Percentiles rank a stretch among this genome's conserved stretches.
phyloP scores from a whole-genome alignment of 768 basidiomycete genomes.

The Scleroderma bovista region DNA sequence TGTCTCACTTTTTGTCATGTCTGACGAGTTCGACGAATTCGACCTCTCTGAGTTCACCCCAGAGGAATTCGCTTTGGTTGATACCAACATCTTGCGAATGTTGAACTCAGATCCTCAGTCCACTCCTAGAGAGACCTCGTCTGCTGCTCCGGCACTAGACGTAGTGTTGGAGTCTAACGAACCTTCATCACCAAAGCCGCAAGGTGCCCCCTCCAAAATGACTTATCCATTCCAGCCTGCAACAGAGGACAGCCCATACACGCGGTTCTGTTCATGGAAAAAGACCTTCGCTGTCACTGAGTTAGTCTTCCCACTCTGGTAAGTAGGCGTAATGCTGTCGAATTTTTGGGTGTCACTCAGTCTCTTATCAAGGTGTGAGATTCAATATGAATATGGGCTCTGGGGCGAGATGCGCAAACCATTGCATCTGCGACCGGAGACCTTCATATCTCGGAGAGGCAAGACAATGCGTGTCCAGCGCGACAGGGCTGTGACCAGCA shows the following conservation, averaged over 20 bases:
- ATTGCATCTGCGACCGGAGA: slow-evolving; percentile 44
- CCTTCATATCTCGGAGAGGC: slow-evolving; percentile 53
- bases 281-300: slow-evolving; percentile 55
- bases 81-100: slow-evolving; percentile 15
- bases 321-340: slow-evolving; percentile 9
- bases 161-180: slow-evolving; percentile 25
- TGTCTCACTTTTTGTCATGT: slow-evolving; percentile 12
- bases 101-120: background rate
- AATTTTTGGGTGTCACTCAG: background rate
- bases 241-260: slow-evolving; percentile 31
- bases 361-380: slow-evolving; percentile 56
- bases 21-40: slow-evolving; percentile 42
- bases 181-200: background rate
- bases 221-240: background rate
- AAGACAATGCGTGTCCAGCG: slow-evolving; percentile 54
- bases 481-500: slow-evolving; percentile 48
- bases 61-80: slow-evolving; percentile 45
- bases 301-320: slow-evolving; percentile 59
- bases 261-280: slow-evolving; percentile 39
- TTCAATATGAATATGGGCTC: slow-evolving; percentile 73
- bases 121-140: background rate
- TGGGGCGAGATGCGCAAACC: slow-evolving; percentile 50
- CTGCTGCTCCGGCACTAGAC: slow-evolving; percentile 29
- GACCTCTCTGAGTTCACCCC: slow-evolving; percentile 53
- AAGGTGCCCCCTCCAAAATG: too few relatives aligned